Conservation (phyloP, 805 yeast genomes). For the Candida oleophila region DNA sequence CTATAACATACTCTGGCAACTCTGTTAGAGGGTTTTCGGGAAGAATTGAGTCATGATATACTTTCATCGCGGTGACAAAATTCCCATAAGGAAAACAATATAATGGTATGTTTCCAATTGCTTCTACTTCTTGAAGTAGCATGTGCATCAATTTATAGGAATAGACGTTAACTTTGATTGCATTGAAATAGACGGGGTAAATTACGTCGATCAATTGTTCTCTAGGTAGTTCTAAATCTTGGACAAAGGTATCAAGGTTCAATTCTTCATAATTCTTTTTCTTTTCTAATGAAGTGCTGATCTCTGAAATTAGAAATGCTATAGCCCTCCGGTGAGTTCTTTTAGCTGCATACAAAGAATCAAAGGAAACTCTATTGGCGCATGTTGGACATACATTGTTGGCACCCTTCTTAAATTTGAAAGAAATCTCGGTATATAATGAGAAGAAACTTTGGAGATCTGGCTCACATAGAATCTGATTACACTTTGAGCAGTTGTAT, state of each 20-base stretch:
- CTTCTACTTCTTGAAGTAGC: not conserved
- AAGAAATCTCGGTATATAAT: not conserved
- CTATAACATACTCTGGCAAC: not conserved
- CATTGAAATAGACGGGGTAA: not conserved
- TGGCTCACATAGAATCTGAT: not conserved
- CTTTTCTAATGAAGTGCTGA: not conserved
- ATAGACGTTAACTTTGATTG: not conserved
- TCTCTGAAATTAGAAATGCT: not conserved
- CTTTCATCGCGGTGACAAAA: not conserved
- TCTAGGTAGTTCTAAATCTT: not conserved
- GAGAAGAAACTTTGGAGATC: not conserved
- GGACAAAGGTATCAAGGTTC: not conserved
- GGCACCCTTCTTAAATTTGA: not conserved
- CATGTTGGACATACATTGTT: not conserved
- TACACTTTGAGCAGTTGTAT: slow-evolving; percentile 3
- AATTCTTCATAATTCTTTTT: not conserved
- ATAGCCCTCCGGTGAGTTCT: not conserved
- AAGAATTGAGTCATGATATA: not conserved
- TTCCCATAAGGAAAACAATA: slow-evolving; percentile 1
- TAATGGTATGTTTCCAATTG: not conserved
- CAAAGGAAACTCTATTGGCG: not conserved
- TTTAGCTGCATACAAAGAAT: not conserved
- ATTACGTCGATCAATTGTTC: not conserved
- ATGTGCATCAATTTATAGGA: not conserved
- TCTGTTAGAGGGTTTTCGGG: not conserved